A percentile compares a stretch with the other conserved stretches of the same genome.
phyloP scores from a whole-genome alignment of 2,329 filamentous ascomycete genomes.

The Fusarium foetens region DNA sequence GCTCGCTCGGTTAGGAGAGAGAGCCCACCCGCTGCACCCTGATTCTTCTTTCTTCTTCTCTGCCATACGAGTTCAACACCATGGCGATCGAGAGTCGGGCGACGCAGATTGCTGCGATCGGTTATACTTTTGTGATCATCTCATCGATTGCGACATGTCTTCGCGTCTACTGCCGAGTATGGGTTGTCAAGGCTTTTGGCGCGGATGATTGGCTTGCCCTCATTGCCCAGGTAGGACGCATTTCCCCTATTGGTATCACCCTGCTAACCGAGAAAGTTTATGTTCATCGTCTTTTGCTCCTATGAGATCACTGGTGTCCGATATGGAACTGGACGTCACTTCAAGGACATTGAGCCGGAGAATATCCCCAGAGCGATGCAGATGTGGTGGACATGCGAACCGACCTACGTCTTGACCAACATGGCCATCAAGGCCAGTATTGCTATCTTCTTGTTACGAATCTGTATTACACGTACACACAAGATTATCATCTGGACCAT shows the following conservation, averaged over 20 bases:
- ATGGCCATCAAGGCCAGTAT: conserved; percentile 54
- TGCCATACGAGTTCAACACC: background rate
- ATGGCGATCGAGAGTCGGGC: conserved; percentile 22
- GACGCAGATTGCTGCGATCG: conserved; percentile 41
- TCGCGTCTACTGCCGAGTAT: conserved; percentile 48
- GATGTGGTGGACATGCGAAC: conserved; percentile 56
- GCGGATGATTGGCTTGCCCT: conserved; percentile 50
- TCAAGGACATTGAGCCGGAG: background rate
- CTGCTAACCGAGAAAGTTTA: conserved; percentile 1
- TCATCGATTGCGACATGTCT: conserved; percentile 46
- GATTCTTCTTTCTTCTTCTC: background rate
- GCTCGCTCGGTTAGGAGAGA: background rate
- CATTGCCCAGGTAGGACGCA: conserved; percentile 43
- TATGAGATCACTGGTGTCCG: conserved; percentile 5
- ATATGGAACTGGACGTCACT: conserved; percentile 18
- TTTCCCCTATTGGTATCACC: background rate
- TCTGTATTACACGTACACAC: conserved; percentile 44
- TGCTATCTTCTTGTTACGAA: conserved; percentile 52
- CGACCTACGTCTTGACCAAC: conserved; percentile 51
- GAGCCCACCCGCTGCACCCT: conserved; percentile 1
- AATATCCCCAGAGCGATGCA: conserved; percentile 46
- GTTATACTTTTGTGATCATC: conserved; percentile 49
- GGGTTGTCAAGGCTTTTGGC: conserved; percentile 48
- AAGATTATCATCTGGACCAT: background rate
- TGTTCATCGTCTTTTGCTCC: conserved; percentile 12